Percentiles rank a stretch among this genome's conserved stretches.
These are phyloP conservation scores for Peronospora farinosa DNA, from an alignment of 352 stramenopile species.

Conservation along the genomic window DNA sequence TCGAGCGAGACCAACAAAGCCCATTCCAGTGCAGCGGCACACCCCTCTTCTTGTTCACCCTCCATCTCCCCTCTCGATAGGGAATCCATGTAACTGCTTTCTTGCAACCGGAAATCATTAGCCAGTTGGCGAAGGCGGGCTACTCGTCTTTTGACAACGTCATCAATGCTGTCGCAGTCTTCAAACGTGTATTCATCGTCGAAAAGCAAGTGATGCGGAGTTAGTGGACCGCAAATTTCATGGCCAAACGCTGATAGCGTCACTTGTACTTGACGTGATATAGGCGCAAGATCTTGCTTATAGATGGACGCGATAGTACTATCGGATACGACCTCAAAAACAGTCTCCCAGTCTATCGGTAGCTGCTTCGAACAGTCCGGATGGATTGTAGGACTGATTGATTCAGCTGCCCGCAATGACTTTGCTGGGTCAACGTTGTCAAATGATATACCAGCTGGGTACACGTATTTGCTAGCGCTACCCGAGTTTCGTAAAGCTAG, in stretches of 20 bases:
- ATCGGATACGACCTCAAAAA: constrained; percentile 29
- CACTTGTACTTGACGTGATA: constrained; percentile 15
- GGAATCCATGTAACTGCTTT: constrained; percentile 27
- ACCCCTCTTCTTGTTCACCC: constrained; percentile 13
- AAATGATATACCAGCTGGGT: constrained; percentile 18
- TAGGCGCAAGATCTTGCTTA: not conserved
- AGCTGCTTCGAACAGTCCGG: constrained; percentile 7
- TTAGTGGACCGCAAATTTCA: constrained; percentile 9
- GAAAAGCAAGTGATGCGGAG: constrained; percentile 10
- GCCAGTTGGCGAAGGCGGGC: constrained; percentile 27
- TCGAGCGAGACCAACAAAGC: constrained; percentile 25
- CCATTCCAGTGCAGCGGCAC: constrained; percentile 25
- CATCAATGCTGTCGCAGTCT: constrained; percentile 13
- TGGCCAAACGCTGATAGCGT: constrained; percentile 19
- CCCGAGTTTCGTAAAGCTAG: not conserved
- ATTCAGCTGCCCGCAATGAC: constrained; percentile 4
- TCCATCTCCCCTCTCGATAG: constrained; percentile 14
- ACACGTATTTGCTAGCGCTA: constrained; percentile 2
- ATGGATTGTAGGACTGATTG: constrained; percentile 1
- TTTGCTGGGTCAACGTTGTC: constrained; percentile 11
- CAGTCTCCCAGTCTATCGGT: constrained; percentile 19
- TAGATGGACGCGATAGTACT: not conserved
- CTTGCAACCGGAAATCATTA: constrained; percentile 29
- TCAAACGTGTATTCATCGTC: constrained; percentile 12
- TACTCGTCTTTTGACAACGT: constrained; percentile 6